Percentiles rank a stretch among this genome's conserved stretches.
Conservation (phyloP, 345 rosid genomes). For the Leavenworthia alabamica region DNA sequence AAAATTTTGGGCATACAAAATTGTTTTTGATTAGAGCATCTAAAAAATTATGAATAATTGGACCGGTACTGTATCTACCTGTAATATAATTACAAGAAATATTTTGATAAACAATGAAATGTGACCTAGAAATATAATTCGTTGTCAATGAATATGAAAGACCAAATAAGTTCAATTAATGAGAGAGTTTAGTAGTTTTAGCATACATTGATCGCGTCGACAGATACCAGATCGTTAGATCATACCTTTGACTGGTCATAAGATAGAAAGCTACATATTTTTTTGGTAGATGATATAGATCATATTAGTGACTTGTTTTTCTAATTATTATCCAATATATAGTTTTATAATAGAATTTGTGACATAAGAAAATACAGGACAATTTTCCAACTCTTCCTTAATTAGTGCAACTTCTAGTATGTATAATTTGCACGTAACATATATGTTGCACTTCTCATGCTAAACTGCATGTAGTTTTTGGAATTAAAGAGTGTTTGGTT, state of each 20-base stretch:
- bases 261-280: not conserved
- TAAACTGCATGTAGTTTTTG: not conserved
- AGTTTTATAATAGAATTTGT: not conserved
- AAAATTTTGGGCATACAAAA: too few species aligned
- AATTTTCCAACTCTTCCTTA: not conserved
- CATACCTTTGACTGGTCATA: constrained; percentile 4
- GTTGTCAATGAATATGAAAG: not conserved
- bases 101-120: not conserved
- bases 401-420: not conserved
- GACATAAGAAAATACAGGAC: not conserved
- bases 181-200: not conserved
- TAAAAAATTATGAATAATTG: too few species aligned
- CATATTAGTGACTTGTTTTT: not conserved
- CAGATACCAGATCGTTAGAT: constrained; percentile 6
- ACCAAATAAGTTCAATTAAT: not conserved
- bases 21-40: too few species aligned
- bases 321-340: not conserved
- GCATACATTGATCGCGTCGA: not conserved
- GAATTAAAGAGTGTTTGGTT: not conserved
- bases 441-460: not conserved
- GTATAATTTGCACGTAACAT: not conserved
- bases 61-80: too few species aligned
- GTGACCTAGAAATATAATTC: not conserved
- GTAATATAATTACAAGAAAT: not conserved
- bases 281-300: not conserved